phyloP scores from a whole-genome alignment of 1,284 basidiomycete genomes.

The Cryptococcus floricola region DNA sequence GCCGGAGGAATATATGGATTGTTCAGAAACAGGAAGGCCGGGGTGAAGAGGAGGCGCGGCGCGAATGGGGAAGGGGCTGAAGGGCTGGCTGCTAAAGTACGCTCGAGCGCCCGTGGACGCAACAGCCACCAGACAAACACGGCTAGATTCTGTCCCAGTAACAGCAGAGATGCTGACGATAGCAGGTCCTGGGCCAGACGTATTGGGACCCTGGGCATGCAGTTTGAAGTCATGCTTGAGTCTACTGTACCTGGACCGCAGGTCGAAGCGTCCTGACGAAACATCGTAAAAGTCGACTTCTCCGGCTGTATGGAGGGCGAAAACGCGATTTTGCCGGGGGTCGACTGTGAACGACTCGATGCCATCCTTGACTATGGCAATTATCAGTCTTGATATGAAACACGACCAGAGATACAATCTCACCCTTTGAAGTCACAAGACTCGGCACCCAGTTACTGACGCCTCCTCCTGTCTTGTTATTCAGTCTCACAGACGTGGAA shows the following conservation, averaged over 20 bases:
- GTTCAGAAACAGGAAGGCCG: conserved; percentile 12
- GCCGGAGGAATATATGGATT: conserved; percentile 43
- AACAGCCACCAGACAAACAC: conserved; percentile 71
- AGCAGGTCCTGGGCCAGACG: conserved; percentile 1
- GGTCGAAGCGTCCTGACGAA: conserved; percentile 25
- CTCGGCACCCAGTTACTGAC: conserved; percentile 33
- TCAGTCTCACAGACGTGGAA: conserved; percentile 55
- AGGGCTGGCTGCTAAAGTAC: conserved; percentile 18
- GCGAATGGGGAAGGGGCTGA: conserved; percentile 1
- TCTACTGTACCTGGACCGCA: conserved; percentile 21
- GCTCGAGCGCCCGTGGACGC: conserved; percentile 55
- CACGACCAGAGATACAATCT: conserved; percentile 7
- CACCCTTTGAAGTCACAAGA: conserved; percentile 20
- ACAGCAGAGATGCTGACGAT: conserved; percentile 47
- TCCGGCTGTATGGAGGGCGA: conserved; percentile 32
- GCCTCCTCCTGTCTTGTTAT: conserved; percentile 32
- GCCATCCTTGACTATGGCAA: conserved; percentile 30
- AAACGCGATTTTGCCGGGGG: conserved; percentile 33
- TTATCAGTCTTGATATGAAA: not conserved
- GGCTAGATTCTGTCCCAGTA: conserved; percentile 45
- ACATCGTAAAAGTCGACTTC: conserved; percentile 38
- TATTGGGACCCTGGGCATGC: conserved; percentile 12
- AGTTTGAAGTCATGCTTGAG: conserved; percentile 22
- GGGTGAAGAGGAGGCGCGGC: conserved; percentile 29
- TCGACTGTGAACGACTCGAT: conserved; percentile 43